These are phyloP conservation scores for Raffaelea albimanens DNA, from an alignment of 2,329 filamentous ascomycete genomes.

Conservation along the genomic window DNA sequence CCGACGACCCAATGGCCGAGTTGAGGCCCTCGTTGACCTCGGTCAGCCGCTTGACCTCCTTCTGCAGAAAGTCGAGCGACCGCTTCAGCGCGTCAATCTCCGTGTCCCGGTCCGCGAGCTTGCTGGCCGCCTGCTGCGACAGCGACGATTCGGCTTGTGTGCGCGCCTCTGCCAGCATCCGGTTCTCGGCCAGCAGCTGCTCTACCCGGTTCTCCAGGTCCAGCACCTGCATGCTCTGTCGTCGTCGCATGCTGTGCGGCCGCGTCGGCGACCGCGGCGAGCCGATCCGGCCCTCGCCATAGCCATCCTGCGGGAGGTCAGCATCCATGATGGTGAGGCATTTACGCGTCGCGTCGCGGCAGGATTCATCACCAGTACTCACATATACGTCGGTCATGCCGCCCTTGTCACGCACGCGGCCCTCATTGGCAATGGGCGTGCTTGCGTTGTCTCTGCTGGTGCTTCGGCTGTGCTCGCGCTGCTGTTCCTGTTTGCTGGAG, in stretches of 20 bases:
- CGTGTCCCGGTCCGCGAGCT: constrained; percentile 71
- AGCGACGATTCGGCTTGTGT: constrained; percentile 51
- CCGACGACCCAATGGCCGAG: constrained; percentile 68
- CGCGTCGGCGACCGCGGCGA: constrained; percentile 88
- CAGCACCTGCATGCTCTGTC: constrained; percentile 94
- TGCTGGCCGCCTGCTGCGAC: constrained; percentile 55
- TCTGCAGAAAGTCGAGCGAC: constrained; percentile 69
- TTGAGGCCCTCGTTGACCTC: constrained; percentile 75
- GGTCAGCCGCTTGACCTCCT: constrained; percentile 70
- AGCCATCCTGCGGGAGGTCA: constrained; percentile 62
- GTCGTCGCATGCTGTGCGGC: constrained; percentile 90
- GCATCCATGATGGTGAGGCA: neutral
- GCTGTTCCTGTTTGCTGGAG: constrained; percentile 6
- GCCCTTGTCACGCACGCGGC: constrained; percentile 67
- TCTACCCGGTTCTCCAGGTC: constrained; percentile 83
- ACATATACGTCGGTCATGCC: constrained; percentile 90
- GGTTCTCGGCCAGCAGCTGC: constrained; percentile 77
- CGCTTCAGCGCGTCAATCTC: constrained; percentile 78
- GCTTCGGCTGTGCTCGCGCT: constrained; percentile 11
- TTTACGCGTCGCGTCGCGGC: too few relatives aligned
- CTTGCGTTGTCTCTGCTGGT: constrained; percentile 9
- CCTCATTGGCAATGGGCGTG: constrained; percentile 69
- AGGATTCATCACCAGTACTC: constrained; percentile 35
- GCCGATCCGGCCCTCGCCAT: constrained; percentile 75
- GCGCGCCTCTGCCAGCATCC: constrained; percentile 64